phyloP scores from a whole-genome alignment of 495 filamentous ascomycete species.

The Aspergillus sparsus region DNA sequence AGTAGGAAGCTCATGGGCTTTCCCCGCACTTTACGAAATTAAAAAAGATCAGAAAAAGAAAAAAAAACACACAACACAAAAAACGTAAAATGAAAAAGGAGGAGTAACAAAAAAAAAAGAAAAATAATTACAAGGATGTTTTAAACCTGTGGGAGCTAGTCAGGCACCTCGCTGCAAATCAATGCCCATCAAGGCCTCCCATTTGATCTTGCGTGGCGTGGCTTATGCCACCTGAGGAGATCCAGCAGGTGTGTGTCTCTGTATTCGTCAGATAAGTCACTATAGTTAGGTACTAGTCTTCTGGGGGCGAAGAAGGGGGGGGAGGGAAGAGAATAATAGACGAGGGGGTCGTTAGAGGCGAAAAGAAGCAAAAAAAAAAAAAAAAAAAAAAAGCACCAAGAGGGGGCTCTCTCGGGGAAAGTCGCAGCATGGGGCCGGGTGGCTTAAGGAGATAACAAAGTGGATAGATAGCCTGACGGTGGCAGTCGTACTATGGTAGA shows the following conservation, averaged over 20 bases:
- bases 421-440: constrained; percentile 4
- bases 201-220: constrained; percentile 16
- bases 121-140: constrained; percentile 13
- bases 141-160: constrained; percentile 23
- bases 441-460: constrained; percentile 12
- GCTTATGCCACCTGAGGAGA: constrained; percentile 21
- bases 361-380: no score
- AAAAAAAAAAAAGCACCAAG: background rate
- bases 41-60: no score
- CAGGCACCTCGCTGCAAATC: constrained; percentile 22
- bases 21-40: background rate
- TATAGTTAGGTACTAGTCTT: no score
- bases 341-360: background rate
- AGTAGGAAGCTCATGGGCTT: constrained; percentile 1
- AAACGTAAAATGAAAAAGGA: no score
- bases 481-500: constrained; percentile 10
- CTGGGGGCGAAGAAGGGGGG: no score
- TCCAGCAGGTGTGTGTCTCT: constrained; percentile 1
- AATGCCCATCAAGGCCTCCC: constrained; percentile 16
- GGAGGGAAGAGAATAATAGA: background rate
- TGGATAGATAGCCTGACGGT: constrained; percentile 3
- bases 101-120: no score
- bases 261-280: constrained; percentile 2
- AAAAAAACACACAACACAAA: no score
- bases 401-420: background rate